Conservation (phyloP, 768 basidiomycete genomes). For the Termitomyces sp. region DNA sequence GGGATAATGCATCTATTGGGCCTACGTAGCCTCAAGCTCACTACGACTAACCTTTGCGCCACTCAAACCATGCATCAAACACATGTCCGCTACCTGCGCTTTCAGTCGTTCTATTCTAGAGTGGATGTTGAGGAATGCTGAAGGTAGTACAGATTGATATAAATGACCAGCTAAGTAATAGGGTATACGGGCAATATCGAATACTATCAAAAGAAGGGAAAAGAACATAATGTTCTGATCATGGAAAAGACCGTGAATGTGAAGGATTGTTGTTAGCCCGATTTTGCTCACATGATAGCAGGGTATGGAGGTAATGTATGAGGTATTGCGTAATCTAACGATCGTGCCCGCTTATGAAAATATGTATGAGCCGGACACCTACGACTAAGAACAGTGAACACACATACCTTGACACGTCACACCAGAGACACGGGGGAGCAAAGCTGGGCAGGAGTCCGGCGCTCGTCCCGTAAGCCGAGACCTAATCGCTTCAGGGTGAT, state of each 20-base stretch:
- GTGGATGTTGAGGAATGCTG: conserved; percentile 12
- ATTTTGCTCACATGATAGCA: conserved; percentile 11
- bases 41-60: conserved; percentile 6
- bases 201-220: conserved; percentile 2
- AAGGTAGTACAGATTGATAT: conserved; percentile 20
- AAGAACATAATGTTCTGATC: conserved; percentile 9
- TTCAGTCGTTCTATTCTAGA: conserved; percentile 7
- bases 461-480: conserved; percentile 2
- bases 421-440: conserved; percentile 6
- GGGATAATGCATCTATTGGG: not conserved
- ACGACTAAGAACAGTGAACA: not conserved
- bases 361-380: not conserved
- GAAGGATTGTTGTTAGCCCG: conserved; percentile 17
- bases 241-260: conserved; percentile 20
- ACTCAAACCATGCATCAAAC: not conserved
- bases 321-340: conserved; percentile 12
- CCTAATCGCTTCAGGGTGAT: not conserved
- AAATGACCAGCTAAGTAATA: conserved; percentile 16
- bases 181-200: conserved; percentile 15
- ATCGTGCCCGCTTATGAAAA: conserved; percentile 4
- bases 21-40: not conserved
- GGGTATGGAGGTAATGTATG: conserved; percentile 11
- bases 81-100: not conserved
- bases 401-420: conserved; percentile 13
- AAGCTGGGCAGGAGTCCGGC: conserved; percentile 8